Conservation (phyloP, 108 stramenopile species). For the Discostella stelligeroides region DNA sequence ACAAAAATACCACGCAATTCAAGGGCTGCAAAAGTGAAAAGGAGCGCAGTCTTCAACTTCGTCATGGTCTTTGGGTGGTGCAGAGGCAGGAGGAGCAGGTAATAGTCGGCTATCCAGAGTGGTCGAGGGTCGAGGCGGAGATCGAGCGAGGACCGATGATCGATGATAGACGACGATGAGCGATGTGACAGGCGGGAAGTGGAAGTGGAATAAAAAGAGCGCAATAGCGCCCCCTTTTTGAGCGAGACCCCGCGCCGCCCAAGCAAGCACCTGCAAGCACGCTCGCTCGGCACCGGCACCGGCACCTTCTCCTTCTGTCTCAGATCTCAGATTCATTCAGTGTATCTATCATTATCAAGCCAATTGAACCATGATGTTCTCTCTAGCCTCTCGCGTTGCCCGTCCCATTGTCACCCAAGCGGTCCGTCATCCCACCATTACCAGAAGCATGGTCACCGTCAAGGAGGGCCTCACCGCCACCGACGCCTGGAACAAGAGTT, state of each 20-base stretch:
- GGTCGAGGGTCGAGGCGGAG: too few relatives aligned
- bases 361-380: constrained; percentile 34
- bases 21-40: neutral
- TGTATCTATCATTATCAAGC: too few relatives aligned
- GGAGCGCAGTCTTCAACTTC: neutral
- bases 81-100: neutral
- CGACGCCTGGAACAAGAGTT: constrained; percentile 79
- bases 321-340: too few relatives aligned
- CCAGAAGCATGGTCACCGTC: constrained; percentile 32
- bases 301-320: too few relatives aligned
- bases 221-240: too few relatives aligned
- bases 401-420: constrained; percentile 33
- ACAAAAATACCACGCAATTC: neutral
- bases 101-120: neutral
- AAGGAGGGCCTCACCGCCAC: constrained; percentile 71
- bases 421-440: constrained; percentile 33
- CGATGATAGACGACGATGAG: too few relatives aligned
- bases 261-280: too few relatives aligned
- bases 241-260: too few relatives aligned
- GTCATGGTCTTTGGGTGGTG: neutral
- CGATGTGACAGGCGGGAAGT: too few relatives aligned
- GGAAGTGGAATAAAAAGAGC: neutral
- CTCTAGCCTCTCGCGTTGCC: constrained; percentile 45
- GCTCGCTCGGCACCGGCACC: too few relatives aligned
- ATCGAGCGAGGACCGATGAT: neutral